These are phyloP conservation scores for Lipomyces anomalus DNA, from an alignment of 805 yeast genomes.

Conservation along the genomic window DNA sequence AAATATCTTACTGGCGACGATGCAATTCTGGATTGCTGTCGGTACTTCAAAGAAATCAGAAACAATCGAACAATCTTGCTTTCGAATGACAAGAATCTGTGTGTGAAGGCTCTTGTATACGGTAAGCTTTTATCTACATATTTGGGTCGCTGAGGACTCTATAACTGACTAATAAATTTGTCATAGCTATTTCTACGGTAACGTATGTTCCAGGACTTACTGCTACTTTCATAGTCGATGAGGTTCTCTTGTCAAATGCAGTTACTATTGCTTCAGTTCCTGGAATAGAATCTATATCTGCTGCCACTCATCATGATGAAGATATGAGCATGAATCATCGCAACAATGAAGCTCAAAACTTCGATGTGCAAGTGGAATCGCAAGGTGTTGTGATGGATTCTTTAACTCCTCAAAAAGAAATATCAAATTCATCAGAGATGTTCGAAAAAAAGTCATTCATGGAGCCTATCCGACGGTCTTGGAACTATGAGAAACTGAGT, in stretches of 20 bases:
- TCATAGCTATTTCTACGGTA: slow-evolving; percentile 10
- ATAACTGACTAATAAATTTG: not conserved
- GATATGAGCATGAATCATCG: not conserved
- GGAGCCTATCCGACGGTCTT: no score
- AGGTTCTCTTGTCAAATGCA: not conserved
- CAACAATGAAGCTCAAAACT: not conserved
- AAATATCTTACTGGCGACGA: slow-evolving; percentile 56
- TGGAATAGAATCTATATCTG: not conserved
- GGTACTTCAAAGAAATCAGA: slow-evolving; percentile 46
- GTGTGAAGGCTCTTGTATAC: slow-evolving; percentile 68
- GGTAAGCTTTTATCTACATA: slow-evolving; percentile 34
- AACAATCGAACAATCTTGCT: slow-evolving; percentile 48
- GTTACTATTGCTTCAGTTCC: not conserved
- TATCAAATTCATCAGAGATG: no score
- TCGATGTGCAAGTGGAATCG: no score
- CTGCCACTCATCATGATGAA: not conserved
- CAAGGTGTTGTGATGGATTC: no score
- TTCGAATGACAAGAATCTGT: slow-evolving; percentile 79
- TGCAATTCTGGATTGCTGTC: slow-evolving; percentile 77
- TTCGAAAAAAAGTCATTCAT: no score
- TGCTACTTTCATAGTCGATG: slow-evolving; percentile 4
- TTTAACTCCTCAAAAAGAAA: no score
- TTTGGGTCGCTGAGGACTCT: slow-evolving; percentile 24
- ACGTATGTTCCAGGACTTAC: slow-evolving; percentile 12
- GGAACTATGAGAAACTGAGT: no score